Base-by-base conservation (phyloP, 2,329 filamentous ascomycete species). In the Mariannaea elegans region DNA sequence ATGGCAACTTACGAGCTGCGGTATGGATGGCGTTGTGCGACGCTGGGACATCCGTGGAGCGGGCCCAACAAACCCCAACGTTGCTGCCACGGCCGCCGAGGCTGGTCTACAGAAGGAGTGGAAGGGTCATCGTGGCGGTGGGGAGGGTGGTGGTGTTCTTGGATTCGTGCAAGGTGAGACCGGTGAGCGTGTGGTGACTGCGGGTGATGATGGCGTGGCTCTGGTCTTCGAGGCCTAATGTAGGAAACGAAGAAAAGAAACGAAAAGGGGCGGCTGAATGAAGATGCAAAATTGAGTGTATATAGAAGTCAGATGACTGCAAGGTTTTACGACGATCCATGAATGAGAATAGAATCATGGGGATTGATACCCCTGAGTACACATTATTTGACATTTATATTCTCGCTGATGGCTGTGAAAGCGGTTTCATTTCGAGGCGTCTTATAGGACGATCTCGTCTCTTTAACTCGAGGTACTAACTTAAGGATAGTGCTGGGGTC, bases 21-120 rank as follows among this genome's bases (percentile, higher is more conserved):
- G 95, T 8, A 92, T 97, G 84, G 95, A 99, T 71, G 94, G 95
- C 16, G 93, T 94, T 0, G 87, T 99, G 18, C 84, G 92, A 71
- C 83, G 94, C 61, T 99, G 95, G 95, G 94, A 99, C 77, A 73
- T 87, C 52, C 78, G 84, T n/a, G 84, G 82, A n/a, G 78, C 72
- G 19, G 74, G 72, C 10, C 63, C 65, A 2, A 72, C 75, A 4
- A 70, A 73, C 39, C 68, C 67, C 6, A 71, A 70, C 42, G 71
- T 68, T 6, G 59, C 71, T 2, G 69, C 69, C 14, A 69, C 66
- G 8, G 70, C 77, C 13, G 87, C 83, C 8, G 87, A 77, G 18
- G 69, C 88, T 51, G 93, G 92, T 0, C 79, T 97, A 51, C 79
- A 92, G 21, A 90, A 89, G 65, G 94, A 97, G 77, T 98, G 94